Evolutionary conservation across 1,139 yeast genomes (phyloP), one percentile per base, ranked within the genome.

Genomic region (Yamadazyma aaseri): DNA sequence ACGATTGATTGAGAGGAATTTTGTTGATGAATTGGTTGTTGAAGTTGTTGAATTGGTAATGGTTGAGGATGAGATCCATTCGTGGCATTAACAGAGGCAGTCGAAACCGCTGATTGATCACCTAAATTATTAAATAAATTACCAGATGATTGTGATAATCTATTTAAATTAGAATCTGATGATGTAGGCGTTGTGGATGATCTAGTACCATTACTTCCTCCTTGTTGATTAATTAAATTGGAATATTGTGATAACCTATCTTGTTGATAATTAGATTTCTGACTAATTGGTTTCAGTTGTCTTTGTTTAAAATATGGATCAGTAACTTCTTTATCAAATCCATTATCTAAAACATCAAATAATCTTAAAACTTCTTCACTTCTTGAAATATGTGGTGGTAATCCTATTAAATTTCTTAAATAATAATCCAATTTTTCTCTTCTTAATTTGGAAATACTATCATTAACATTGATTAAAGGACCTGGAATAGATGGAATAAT

Each of bases 401-500:
- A 70, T 28, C 76, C 71, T 28, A 87, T 73, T 46, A 92, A 71
- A 41, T 82, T 85, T 35, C 80, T 73, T 35, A 94, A 80, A 55
- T 92, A 92, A 39, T 79, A 79, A 58, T 92, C 94, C 47, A 94
- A 71, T 58, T 87, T 95, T 23, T 80, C 86, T 46, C 92, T 73
- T 50, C 98, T 75, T 55, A 86, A 84, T 48, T 83, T 81, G 11
- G 96, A 85, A 36, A 90, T 83, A 33, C 83, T 76, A 54, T 90
- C 97, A 44, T 90, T 89, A 33, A 92, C 96, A 54, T 86, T 86
- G 30, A 95, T 84, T 33, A 92, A 73, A 2, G 98, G 99, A 1
- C 98, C 98, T 0, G 98, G 98, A 54, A 94, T 90, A 44, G 85
- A 87, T 4, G 99, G 98, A 41, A 92, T 73, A 25, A 84, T 83